Conservation (phyloP, 1,284 basidiomycete genomes). For the Coniferiporia weirii region DNA sequence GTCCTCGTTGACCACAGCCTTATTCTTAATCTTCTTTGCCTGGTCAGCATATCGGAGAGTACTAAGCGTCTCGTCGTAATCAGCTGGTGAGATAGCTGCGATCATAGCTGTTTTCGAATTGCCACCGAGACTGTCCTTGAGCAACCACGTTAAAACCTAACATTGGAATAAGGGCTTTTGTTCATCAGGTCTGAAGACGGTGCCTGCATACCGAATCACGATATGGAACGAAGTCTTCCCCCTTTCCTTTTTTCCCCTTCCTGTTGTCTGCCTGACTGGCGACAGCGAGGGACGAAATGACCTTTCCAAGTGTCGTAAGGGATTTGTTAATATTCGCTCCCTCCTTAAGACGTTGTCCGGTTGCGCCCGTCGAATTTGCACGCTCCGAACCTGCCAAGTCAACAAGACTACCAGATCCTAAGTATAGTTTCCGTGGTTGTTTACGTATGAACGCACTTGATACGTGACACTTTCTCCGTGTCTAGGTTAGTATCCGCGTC, state of each 20-base stretch:
- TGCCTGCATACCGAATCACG: constrained; percentile 76
- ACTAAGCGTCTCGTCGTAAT: constrained; percentile 96
- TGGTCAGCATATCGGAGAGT: constrained; percentile 96
- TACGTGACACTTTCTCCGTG: constrained; percentile 95
- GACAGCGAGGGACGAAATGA: constrained; percentile 87
- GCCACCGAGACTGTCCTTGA: constrained; percentile 95
- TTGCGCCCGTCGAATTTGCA: constrained; percentile 96
- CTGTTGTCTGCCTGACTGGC: constrained; percentile 60
- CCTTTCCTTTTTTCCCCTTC: constrained; percentile 81
- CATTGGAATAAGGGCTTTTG: neutral
- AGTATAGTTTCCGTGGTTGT: constrained; percentile 17
- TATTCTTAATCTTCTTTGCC: constrained; percentile 99
- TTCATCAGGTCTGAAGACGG: neutral
- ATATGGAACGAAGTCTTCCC: constrained; percentile 88
- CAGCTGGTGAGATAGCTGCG: constrained; percentile 94
- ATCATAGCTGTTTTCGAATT: constrained; percentile 98
- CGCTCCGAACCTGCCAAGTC: constrained; percentile 98
- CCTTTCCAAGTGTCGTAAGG: constrained; percentile 93
- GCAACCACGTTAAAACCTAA: constrained; percentile 91
- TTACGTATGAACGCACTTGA: constrained; percentile 55
- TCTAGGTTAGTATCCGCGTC: constrained; percentile 81
- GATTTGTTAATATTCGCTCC: constrained; percentile 99
- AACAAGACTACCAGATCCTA: constrained; percentile 55
- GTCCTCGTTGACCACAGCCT: constrained; percentile 98
- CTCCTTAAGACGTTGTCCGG: constrained; percentile 89